Base-by-base conservation (phyloP, 2,329 filamentous ascomycete genomes). In the Dactylella cylindrospora region DNA sequence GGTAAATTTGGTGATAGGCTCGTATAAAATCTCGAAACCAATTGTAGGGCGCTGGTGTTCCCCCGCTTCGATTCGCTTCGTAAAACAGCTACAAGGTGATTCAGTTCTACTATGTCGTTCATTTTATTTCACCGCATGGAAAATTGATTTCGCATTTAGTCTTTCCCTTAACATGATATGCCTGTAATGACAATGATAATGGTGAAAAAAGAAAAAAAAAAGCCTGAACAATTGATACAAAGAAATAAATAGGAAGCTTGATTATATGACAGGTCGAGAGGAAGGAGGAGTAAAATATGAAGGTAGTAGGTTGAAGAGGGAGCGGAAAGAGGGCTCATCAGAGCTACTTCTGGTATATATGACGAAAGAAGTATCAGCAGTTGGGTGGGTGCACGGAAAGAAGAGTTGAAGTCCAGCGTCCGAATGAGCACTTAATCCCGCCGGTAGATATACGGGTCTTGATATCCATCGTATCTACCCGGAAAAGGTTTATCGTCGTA, bases 211-310 rank as follows among this genome's bases (percentile, higher is more conserved):
- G n/a, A 49, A 38, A 38, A 38, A 49, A 49, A 38, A 43, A 28
- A 28, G 6, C 10, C 33, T 17, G 35, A 52, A 41, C 35, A 15
- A 23, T 28, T 22, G 13, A 53, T 53, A 53, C 41, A 49, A 52
- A 39, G 17, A 41, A 53, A 35, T n/a, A n/a, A n/a, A n/a, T n/a
- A 28, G 22, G 28, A 49, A 46, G 41, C 39, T 35, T 54, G 57
- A 62, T 62, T 62, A 62, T 62, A 62, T 62, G 57, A 62, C 57
- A 62, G 43, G 49, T 62, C 57, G 57, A 33, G 43, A 25, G 5
- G 29, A 15, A 23, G 28, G 22, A 26, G n/a, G 5, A 19, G 32
- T 23, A 10, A 10, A 9, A 23, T 6, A 22, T 40, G 15, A n/a
- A 40, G 20, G 17, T 10, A 10, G 32, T 19, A 25, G 6, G 32